phyloP scores from a whole-genome alignment of 805 yeast species.

The Lachancea sp. region DNA sequence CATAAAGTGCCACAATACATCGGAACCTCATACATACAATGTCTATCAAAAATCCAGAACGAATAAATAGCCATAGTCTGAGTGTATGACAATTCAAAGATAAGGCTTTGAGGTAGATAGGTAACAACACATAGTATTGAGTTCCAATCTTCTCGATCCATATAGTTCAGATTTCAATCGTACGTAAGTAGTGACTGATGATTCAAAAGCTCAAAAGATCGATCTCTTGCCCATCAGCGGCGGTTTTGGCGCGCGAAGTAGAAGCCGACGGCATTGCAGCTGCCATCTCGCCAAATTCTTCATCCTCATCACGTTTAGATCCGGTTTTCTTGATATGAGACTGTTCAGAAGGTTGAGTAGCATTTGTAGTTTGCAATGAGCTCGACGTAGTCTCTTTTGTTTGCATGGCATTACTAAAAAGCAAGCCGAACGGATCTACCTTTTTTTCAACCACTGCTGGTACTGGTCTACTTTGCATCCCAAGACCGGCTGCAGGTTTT shows the following conservation, averaged over 20 bases:
- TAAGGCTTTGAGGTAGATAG: too few relatives aligned
- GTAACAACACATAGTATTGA: too few relatives aligned
- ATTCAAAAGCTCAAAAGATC: constrained; percentile 30
- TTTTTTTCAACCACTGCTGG: constrained; percentile 39
- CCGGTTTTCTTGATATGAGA: not conserved
- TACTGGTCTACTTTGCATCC: constrained; percentile 11
- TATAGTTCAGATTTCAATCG: too few relatives aligned
- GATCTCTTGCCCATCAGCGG: constrained; percentile 20
- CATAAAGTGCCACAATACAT: too few relatives aligned
- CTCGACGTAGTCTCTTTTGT: not conserved
- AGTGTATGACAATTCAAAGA: too few relatives aligned
- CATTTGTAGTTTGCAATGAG: not conserved
- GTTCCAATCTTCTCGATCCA: too few relatives aligned
- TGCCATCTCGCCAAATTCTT: constrained; percentile 32
- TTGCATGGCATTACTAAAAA: constrained; percentile 56
- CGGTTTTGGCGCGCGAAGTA: not conserved
- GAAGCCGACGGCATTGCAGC: constrained; percentile 14
- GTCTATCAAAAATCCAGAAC: constrained; percentile 87
- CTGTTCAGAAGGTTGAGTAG: too few relatives aligned
- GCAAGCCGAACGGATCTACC: constrained; percentile 66
- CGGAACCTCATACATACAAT: constrained; percentile 44
- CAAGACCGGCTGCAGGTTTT: constrained; percentile 1
- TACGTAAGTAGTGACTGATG: not conserved
- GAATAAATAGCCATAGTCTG: constrained; percentile 62
- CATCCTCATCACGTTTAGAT: constrained; percentile 25